A percentile compares a stretch with the other conserved stretches of the same genome.
These are phyloP conservation scores for Tetracladium maxilliforme DNA, from an alignment of 2,329 filamentous ascomycete genomes.

Conservation along the genomic window DNA sequence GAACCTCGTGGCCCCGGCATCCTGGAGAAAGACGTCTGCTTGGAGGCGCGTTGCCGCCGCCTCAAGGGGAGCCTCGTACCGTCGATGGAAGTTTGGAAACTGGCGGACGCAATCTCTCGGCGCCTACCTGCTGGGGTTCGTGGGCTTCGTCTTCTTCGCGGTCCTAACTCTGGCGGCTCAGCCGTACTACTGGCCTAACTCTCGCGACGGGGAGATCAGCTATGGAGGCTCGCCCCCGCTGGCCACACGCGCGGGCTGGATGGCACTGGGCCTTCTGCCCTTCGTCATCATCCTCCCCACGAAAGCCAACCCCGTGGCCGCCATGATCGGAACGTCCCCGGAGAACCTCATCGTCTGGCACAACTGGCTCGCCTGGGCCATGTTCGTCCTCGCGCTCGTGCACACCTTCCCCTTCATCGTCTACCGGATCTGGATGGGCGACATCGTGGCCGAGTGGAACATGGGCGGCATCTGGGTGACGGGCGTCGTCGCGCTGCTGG, in stretches of 20 bases:
- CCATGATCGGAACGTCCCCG: slow-evolving; percentile 49
- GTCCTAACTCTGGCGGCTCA: no score
- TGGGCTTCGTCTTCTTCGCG: no score
- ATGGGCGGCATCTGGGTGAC: slow-evolving; percentile 35
- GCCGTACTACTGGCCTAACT: slow-evolving; percentile 41
- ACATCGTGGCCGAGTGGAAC: slow-evolving; percentile 29
- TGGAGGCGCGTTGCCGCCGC: no score
- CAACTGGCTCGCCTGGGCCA: slow-evolving; percentile 50
- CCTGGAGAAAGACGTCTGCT: slow-evolving; percentile 10
- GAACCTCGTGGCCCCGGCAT: slow-evolving; percentile 12
- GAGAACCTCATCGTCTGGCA: slow-evolving; percentile 52
- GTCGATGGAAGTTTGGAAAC: no score
- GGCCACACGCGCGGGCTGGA: slow-evolving; percentile 48
- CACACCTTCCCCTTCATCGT: slow-evolving; percentile 49
- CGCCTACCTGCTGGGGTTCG: no score
- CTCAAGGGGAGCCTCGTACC: no score
- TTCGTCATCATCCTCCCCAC: slow-evolving; percentile 31
- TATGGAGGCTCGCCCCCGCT: slow-evolving; percentile 43
- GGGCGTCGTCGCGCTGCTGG: slow-evolving; percentile 34
- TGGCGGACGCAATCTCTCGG: no score
- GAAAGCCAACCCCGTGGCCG: slow-evolving; percentile 39
- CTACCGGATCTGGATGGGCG: slow-evolving; percentile 28
- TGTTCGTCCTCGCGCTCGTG: slow-evolving; percentile 41
- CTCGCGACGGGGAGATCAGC: slow-evolving; percentile 10
- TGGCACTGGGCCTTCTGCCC: slow-evolving; percentile 47